phyloP scores from a whole-genome alignment of 1,284 basidiomycete genomes.

The Tylopilus sp. region DNA sequence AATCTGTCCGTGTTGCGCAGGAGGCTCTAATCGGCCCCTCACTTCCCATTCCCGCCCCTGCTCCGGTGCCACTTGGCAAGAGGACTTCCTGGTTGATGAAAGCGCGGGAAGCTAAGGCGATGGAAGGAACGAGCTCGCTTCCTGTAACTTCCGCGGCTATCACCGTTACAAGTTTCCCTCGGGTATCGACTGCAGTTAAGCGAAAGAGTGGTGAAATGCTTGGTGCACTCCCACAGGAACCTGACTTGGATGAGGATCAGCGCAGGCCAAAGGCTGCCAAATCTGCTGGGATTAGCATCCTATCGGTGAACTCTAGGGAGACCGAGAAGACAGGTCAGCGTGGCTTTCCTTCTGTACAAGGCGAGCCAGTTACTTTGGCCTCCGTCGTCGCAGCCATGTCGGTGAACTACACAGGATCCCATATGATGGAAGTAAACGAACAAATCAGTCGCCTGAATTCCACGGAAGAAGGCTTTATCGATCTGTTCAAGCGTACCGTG shows the following conservation, averaged over 20 bases:
- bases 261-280: constrained; percentile 52
- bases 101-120: constrained; percentile 69
- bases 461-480: constrained; percentile 50
- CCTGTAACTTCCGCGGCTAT: constrained; percentile 24
- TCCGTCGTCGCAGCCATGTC: neutral
- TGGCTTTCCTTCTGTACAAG: constrained; percentile 5
- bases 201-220: constrained; percentile 66
- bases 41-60: constrained; percentile 43
- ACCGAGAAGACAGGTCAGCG: constrained; percentile 5
- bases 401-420: constrained; percentile 3
- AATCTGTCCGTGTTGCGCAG: constrained; percentile 54
- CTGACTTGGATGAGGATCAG: constrained; percentile 39
- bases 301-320: constrained; percentile 32
- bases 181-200: constrained; percentile 42
- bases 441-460: constrained; percentile 15
- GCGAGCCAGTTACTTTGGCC: neutral
- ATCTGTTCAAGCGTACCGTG: constrained; percentile 65
- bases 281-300: constrained; percentile 36
- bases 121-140: constrained; percentile 54
- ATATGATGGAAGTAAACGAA: constrained; percentile 17
- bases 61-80: constrained; percentile 48
- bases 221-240: constrained; percentile 19
- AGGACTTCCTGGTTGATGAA: constrained; percentile 78
- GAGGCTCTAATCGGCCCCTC: constrained; percentile 43
- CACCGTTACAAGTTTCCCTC: constrained; percentile 10